Evolutionary conservation across 768 basidiomycete genomes (phyloP).

Genomic region (Russula griseocarnosa): DNA sequence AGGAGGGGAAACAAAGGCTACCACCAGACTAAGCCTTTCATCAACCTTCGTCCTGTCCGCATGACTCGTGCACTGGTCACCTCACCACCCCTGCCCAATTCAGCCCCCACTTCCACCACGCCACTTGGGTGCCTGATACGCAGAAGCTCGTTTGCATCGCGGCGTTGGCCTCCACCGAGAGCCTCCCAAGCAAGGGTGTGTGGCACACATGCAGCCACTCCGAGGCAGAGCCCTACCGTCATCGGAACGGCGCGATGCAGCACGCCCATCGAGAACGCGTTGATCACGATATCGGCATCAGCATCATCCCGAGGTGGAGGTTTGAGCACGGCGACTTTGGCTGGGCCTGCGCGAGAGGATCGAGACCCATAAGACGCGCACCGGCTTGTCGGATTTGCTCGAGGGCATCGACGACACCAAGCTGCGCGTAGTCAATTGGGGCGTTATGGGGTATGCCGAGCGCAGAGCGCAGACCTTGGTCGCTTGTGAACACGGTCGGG

Average conservation of each 20-base stretch:
- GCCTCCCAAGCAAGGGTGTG: conserved; percentile 55
- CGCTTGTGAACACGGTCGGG: conserved; percentile 61
- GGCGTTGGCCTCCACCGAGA: conserved; percentile 33
- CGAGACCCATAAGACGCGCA: conserved; percentile 59
- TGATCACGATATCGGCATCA: conserved; percentile 48
- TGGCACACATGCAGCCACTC: conserved; percentile 55
- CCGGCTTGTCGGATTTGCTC: conserved; percentile 55
- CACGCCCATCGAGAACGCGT: conserved; percentile 68
- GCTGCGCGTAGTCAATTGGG: conserved; percentile 29
- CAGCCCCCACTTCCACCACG: conserved; percentile 61
- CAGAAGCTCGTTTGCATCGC: conserved; percentile 34
- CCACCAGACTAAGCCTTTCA: conserved; percentile 70
- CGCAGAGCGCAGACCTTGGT: conserved; percentile 41
- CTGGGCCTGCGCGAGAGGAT: conserved; percentile 59
- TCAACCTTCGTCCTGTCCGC: conserved; percentile 64
- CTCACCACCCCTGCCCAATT: conserved; percentile 43
- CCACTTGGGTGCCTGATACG: conserved; percentile 64
- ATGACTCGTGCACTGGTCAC: conserved; percentile 60
- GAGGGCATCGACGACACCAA: conserved; percentile 35
- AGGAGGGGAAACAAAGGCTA: conserved; percentile 33
- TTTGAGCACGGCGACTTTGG: conserved; percentile 61
- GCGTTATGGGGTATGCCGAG: conserved; percentile 35
- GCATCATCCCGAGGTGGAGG: conserved; percentile 34
- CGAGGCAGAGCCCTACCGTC: conserved; percentile 67
- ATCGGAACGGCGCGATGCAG: conserved; percentile 68